These are phyloP conservation scores for Curvularia verruculosa DNA, from an alignment of 2,329 filamentous ascomycete genomes.

Conservation along the genomic window DNA sequence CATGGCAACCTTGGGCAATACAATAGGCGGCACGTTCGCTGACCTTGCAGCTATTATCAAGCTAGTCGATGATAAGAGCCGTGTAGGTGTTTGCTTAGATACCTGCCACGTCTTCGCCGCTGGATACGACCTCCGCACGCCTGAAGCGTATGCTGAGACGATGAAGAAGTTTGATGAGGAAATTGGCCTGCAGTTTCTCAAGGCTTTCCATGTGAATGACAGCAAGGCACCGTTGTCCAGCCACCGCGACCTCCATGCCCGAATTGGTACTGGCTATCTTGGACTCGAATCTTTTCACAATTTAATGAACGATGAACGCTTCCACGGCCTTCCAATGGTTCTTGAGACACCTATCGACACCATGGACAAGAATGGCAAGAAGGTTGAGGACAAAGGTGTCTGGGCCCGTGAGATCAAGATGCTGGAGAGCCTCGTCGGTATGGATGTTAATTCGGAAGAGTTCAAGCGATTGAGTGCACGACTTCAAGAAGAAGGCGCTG, in stretches of 20 bases:
- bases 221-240: conserved; percentile 87
- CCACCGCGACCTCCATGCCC: conserved; percentile 88
- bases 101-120: conserved; percentile 96
- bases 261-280: conserved; percentile 93
- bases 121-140: conserved; percentile 84
- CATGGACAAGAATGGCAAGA: conserved; percentile 66
- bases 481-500: conserved; percentile 70
- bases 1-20: conserved; percentile 86
- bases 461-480: conserved; percentile 70
- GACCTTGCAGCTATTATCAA: conserved; percentile 86
- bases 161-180: conserved; percentile 76
- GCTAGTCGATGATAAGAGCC: conserved; percentile 76
- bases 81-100: conserved; percentile 93
- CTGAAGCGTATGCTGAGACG: conserved; percentile 73
- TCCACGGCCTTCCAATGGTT: conserved; percentile 84
- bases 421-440: conserved; percentile 83
- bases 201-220: conserved; percentile 91
- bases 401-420: conserved; percentile 97
- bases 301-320: conserved; percentile 79
- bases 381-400: conserved; percentile 76
- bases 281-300: conserved; percentile 90
- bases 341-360: conserved; percentile 93
- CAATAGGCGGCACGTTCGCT: conserved; percentile 83
- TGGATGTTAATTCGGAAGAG: conserved; percentile 75
- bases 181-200: conserved; percentile 79